phyloP scores from a whole-genome alignment of 257 asterid genomes.

The Nicotiana noctiflora region DNA sequence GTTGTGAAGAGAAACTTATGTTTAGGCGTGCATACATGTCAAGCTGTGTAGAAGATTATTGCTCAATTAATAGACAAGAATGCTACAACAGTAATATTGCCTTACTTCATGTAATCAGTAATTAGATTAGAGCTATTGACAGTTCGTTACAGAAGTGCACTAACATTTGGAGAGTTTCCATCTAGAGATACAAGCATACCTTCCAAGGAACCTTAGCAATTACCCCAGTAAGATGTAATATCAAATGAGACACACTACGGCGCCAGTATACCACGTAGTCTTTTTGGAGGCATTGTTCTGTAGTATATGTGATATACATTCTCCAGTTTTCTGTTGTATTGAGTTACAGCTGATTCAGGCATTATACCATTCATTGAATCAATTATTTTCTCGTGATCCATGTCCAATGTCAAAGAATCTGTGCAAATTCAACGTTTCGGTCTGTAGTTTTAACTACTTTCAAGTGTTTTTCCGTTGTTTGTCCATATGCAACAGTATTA shows the following conservation, averaged over 20 bases:
- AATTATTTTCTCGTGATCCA: no score
- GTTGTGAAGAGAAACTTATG: no score
- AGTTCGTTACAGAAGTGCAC: not conserved
- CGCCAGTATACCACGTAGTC: constrained; percentile 35
- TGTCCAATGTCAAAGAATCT: no score
- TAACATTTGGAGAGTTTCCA: not conserved
- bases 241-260: not conserved
- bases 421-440: no score
- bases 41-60: constrained; percentile 28
- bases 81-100: not conserved
- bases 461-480: no score
- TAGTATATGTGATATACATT: no score
- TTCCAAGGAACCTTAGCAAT: not conserved
- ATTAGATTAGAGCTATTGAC: not conserved
- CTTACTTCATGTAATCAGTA: not conserved
- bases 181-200: not conserved
- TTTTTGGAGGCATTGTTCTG: no score
- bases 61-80: not conserved
- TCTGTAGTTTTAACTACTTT: no score
- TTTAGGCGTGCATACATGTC: constrained; percentile 21
- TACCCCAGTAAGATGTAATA: not conserved
- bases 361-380: no score
- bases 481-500: no score
- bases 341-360: no score
- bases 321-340: no score